A percentile compares a stretch with the other conserved stretches of the same genome.
phyloP scores from a whole-genome alignment of 352 stramenopile genomes.

The Blastocystis sp. region DNA sequence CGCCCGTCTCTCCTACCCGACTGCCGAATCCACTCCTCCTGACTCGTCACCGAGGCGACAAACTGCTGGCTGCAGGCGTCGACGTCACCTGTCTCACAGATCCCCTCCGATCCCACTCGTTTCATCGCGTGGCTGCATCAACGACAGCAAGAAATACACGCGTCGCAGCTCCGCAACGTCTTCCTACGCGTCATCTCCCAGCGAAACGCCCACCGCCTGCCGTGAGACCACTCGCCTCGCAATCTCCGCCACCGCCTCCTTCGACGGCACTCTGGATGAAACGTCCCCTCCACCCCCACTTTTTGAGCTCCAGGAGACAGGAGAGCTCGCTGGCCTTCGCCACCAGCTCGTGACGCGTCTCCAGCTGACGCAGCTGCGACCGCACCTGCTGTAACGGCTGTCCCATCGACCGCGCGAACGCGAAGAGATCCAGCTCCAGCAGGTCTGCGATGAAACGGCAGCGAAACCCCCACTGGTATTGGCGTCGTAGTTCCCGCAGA shows the following conservation, averaged over 20 bases:
- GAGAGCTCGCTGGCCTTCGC: slow-evolving; percentile 21
- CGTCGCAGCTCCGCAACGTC: slow-evolving; percentile 37
- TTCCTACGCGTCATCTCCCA: not conserved
- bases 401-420: not conserved
- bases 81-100: not conserved
- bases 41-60: not conserved
- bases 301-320: not conserved
- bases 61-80: not conserved
- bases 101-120: no score
- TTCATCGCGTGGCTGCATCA: not conserved
- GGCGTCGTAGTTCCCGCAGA: not conserved
- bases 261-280: not conserved
- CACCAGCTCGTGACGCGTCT: slow-evolving; percentile 11
- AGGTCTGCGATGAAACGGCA: not conserved
- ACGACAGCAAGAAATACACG: not conserved
- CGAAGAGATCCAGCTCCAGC: slow-evolving; percentile 15
- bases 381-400: not conserved
- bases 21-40: no score
- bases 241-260: not conserved
- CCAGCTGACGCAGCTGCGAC: not conserved
- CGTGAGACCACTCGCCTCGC: not conserved
- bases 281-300: not conserved
- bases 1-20: not conserved
- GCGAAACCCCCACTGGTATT: not conserved
- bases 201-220: not conserved